Base-by-base conservation (phyloP, 306 rosid genomes). In the Hippophae rhamnoides region DNA sequence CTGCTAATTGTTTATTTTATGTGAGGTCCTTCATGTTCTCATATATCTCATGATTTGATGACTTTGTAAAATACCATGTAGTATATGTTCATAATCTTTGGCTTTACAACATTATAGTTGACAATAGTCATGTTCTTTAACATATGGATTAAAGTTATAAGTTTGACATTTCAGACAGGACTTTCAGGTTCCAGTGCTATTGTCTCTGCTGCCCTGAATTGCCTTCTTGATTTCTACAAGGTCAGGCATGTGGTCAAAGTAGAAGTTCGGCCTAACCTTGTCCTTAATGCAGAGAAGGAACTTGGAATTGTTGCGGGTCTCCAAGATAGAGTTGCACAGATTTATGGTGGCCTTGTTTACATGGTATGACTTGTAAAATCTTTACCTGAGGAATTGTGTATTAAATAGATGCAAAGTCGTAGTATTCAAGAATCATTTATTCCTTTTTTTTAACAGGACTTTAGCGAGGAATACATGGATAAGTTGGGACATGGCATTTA, bases 261-360 rank as follows among this genome's bases (percentile, higher is more conserved):
- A 48, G 82, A 85, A 67, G 58, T 71, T 44, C 76, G 99, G 68
- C 99, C 99, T 59, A 82, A 76, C 43, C 87, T 92, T 53, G 58
- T 92, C 66, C 99, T 88, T 0, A 72, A 69, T 6, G 96, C 99
- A 0, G 99, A 92, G 76, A 73, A 80, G 25, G 93, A 88, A 54
- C 95, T 92, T 7, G 96, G 99, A n/a, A 92, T 92, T 38, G 84
- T 92, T 61, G 99, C 96, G 2, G 99, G 99, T 62, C 99, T 92
- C 62, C 99, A 92, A 61, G 99, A 92, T 61, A 84, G 99, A 2
- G 99, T 92, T 0, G 95, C 95, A 0, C 99, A 92, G 70, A 90
- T 88, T 58, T 92, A 92, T 11, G 99, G 89, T 7, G 96, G 96
- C 58, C 78, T 88, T 6, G 90, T 92, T 69, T 66, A 78, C 86